These are phyloP conservation scores for Tolypocladium album DNA, from an alignment of 2,329 filamentous ascomycete species.

Conservation along the genomic window DNA sequence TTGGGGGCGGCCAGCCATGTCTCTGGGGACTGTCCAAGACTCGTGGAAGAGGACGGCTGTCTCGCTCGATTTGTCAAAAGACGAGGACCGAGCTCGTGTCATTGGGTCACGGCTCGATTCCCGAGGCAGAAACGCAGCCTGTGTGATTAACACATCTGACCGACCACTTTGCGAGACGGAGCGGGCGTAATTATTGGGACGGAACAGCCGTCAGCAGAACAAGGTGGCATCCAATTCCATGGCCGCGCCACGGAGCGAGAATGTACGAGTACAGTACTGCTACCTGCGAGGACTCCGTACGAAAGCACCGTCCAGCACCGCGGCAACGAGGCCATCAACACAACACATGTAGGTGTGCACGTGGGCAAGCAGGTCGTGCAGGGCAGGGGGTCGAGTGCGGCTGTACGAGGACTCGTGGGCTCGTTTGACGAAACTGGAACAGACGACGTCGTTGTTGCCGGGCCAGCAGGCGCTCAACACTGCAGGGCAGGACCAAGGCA, in stretches of 20 bases:
- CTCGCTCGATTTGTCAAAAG: background rate
- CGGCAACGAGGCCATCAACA: background rate
- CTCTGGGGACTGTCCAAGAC: background rate
- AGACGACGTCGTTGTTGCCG: constrained; percentile 1
- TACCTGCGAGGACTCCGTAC: no score
- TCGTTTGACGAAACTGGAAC: background rate
- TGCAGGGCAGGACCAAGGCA: background rate
- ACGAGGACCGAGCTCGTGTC: background rate
- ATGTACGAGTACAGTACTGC: no score
- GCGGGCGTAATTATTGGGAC: background rate
- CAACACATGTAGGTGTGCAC: background rate
- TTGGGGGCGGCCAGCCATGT: background rate
- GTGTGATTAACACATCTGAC: background rate
- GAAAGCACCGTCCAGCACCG: background rate
- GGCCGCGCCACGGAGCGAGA: no score
- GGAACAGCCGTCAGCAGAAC: background rate
- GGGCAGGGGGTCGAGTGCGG: background rate
- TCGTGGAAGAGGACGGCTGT: background rate
- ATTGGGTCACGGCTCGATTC: background rate
- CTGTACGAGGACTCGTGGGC: background rate
- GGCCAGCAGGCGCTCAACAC: constrained; percentile 1
- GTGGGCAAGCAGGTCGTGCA: background rate
- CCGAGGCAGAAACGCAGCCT: background rate
- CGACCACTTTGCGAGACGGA: background rate
- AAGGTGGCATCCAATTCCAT: background rate